Conservation (phyloP, 1,284 basidiomycete genomes). For the Puccinia sorghi region DNA sequence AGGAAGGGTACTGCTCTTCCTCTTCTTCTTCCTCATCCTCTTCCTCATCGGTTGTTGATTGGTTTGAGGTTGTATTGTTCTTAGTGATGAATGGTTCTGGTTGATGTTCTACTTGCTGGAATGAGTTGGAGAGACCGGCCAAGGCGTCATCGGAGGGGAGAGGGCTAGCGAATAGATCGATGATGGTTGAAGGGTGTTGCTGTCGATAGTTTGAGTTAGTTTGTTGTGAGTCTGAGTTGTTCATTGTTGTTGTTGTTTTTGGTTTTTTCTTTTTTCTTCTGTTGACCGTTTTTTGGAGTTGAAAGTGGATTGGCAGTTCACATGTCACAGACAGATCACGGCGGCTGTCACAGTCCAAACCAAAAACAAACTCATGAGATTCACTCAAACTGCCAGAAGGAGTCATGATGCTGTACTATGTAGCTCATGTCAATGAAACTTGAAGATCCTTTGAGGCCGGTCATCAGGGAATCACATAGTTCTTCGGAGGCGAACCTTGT, state of each 20-base stretch:
- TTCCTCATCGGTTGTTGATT: background rate
- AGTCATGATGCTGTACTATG: too few species aligned
- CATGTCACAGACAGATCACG: too few species aligned
- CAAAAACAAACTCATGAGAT: too few species aligned
- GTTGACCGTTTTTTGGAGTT: too few species aligned
- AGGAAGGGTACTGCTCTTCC: slow-evolving; percentile 2
- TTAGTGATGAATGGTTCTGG: background rate
- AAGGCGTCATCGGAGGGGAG: background rate
- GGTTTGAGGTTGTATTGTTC: background rate
- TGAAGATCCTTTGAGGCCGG: too few species aligned
- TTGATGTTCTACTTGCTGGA: background rate
- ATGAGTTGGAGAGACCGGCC: background rate
- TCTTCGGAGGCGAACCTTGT: too few species aligned
- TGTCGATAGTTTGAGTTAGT: background rate
- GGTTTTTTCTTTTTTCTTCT: too few species aligned
- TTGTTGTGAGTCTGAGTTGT: background rate
- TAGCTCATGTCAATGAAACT: too few species aligned
- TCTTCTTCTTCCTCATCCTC: slow-evolving; percentile 3
- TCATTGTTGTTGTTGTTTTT: background rate
- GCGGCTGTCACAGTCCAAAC: too few species aligned
- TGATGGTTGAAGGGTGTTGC: background rate
- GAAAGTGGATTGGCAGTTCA: too few species aligned
- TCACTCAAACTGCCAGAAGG: too few species aligned
- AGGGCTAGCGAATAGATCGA: background rate
- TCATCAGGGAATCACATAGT: too few species aligned